Base-by-base conservation (phyloP, 371 early-diverging fungal species). In the Chytridium lagenaria region DNA sequence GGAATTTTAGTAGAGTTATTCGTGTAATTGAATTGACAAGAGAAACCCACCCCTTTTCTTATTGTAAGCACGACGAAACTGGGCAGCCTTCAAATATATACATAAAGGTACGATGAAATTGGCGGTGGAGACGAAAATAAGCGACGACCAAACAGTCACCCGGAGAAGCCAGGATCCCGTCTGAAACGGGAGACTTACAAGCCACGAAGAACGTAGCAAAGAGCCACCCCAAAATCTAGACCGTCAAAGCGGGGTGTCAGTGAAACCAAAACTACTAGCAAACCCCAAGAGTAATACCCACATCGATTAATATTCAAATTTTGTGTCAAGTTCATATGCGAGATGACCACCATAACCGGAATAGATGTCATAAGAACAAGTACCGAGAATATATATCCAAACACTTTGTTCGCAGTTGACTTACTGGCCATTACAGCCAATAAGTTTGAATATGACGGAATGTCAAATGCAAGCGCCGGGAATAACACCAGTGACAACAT, bases 261-360 rank as follows among this genome's bases (percentile, higher is more conserved):
- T 23, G 28, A 22, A 7, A 40, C 51, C 26, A 68, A 38, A 49
- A 65, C 55, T 22, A 31, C 64, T 0, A 22, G 30, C 2, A 55
- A 55, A 55, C 57, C 57, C 44, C 7, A n/a, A n/a, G n/a, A n/a
- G n/a, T n/a, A n/a, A n/a, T 22, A 55, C 67, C 28, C 30, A 78
- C 74, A 61, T 65, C 36, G 34, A 61, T 51, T 44, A 40, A 78
- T 65, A 10, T 69, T 31, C 34, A 76, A 61, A 51, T 78, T 78
- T 38, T 78, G 79, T 2, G 19, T 37, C 59, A 78, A 40, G 52
- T 78, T 78, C 28, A 51, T 44, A 3, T 59, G 75, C 34, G 70
- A 52, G n/a, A 78, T 71, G 50, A 67, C 16, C 19, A 78, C 36
- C 34, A 75, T 61, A 23, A 78, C 76, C n/a, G 79, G 79, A 61